Percentiles rank a stretch among this genome's conserved stretches.
Conservation (phyloP, 2,329 filamentous ascomycete genomes). For the Xylaria sp. region DNA sequence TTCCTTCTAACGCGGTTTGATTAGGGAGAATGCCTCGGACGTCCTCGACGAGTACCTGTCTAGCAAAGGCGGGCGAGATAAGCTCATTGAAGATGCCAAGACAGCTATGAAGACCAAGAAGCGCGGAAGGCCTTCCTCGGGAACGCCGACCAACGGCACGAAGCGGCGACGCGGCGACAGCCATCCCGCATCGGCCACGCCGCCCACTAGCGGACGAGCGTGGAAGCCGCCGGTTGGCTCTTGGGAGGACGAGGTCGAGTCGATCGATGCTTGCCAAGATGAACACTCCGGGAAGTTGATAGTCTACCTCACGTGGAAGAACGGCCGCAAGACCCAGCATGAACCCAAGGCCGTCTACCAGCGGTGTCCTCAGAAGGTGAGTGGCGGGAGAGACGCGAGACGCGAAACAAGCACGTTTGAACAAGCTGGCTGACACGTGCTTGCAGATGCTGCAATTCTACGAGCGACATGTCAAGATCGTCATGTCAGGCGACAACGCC, state of each 20-base stretch:
- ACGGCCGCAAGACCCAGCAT: conserved; percentile 74
- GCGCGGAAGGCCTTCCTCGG: conserved; percentile 52
- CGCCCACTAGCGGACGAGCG: conserved; percentile 48
- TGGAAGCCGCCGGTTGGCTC: conserved; percentile 73
- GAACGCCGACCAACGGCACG: conserved; percentile 40
- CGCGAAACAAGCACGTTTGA: not conserved
- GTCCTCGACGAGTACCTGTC: conserved; percentile 67
- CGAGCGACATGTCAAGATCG: conserved; percentile 59
- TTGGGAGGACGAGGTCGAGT: conserved; percentile 75
- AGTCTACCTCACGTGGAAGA: conserved; percentile 75
- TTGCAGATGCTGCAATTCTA: conserved; percentile 62
- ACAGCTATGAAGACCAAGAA: conserved; percentile 59
- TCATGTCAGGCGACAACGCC: conserved; percentile 40
- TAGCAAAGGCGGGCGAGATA: conserved; percentile 64
- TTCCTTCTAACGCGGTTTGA: not conserved
- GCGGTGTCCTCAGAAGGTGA: conserved; percentile 77
- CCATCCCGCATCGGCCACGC: conserved; percentile 52
- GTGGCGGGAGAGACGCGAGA: no score
- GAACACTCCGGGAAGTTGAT: conserved; percentile 60
- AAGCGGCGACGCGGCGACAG: conserved; percentile 55
- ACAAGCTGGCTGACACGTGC: conserved; percentile 3
- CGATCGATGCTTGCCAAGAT: conserved; percentile 74
- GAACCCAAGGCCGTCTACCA: conserved; percentile 68
- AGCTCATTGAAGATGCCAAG: conserved; percentile 54
- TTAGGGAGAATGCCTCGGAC: conserved; percentile 59